Percentiles rank a stretch among this genome's conserved stretches.
phyloP scores from a whole-genome alignment of 768 basidiomycete species.

The Macrolepiota dolichaula region DNA sequence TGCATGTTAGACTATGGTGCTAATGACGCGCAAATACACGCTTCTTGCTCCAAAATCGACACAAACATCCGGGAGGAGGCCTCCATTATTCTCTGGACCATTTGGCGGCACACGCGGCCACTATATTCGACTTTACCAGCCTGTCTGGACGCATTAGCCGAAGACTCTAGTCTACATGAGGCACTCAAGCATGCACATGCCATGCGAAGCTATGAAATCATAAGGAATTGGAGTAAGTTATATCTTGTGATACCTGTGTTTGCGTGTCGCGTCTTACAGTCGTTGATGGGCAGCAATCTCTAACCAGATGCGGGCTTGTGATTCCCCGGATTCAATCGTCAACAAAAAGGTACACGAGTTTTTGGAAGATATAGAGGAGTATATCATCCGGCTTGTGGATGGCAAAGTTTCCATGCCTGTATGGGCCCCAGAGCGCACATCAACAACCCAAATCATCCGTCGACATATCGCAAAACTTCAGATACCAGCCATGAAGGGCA shows the following conservation, averaged over 20 bases:
- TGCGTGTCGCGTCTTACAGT: slow-evolving; percentile 5
- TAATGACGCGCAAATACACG: slow-evolving; percentile 26
- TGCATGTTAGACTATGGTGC: slow-evolving; percentile 7
- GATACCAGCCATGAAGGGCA: slow-evolving; percentile 34
- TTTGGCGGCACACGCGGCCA: slow-evolving; percentile 30
- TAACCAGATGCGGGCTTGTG: slow-evolving; percentile 4
- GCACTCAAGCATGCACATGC: slow-evolving; percentile 30
- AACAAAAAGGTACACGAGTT: slow-evolving; percentile 20
- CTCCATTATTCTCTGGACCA: slow-evolving; percentile 34
- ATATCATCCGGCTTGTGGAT: slow-evolving; percentile 26
- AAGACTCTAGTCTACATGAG: slow-evolving; percentile 27
- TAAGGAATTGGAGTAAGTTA: slow-evolving; percentile 31
- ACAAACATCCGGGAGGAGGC: slow-evolving; percentile 36
- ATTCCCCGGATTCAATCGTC: slow-evolving; percentile 13
- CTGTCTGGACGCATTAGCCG: slow-evolving; percentile 29
- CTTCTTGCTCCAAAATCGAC: slow-evolving; percentile 31
- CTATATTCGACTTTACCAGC: slow-evolving; percentile 27
- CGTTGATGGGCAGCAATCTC: neutral
- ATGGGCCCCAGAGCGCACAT: slow-evolving; percentile 25
- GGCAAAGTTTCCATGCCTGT: slow-evolving; percentile 29
- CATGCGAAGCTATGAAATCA: slow-evolving; percentile 24
- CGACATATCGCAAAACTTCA: slow-evolving; percentile 25
- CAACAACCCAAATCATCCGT: slow-evolving; percentile 18
- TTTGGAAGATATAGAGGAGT: slow-evolving; percentile 27
- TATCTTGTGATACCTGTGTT: neutral